These are phyloP conservation scores for Blastocystis sp. DNA, from an alignment of 352 stramenopile species.

Conservation along the genomic window DNA sequence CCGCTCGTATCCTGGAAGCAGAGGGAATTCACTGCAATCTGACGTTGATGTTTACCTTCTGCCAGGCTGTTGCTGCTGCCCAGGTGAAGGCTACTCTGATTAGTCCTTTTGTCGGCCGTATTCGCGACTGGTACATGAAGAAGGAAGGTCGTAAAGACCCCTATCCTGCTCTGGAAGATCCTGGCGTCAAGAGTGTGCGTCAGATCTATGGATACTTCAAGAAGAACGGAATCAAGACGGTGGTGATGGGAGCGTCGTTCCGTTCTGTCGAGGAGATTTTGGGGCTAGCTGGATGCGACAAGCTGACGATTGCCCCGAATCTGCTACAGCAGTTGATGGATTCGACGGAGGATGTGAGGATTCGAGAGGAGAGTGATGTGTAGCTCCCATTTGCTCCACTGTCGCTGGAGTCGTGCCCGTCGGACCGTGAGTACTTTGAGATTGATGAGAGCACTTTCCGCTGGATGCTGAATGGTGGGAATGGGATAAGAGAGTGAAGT, in stretches of 20 bases:
- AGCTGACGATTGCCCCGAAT: constrained; percentile 90
- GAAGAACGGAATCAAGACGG: constrained; percentile 87
- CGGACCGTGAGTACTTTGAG: constrained; percentile 72
- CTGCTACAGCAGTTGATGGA: constrained; percentile 84
- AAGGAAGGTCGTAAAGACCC: constrained; percentile 76
- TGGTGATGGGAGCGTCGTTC: constrained; percentile 89
- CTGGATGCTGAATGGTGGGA: constrained; percentile 84
- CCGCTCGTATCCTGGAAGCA: constrained; percentile 85
- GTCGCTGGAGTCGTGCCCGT: constrained; percentile 64
- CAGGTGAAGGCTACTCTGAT: constrained; percentile 89
- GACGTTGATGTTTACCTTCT: constrained; percentile 93
- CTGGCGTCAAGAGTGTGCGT: constrained; percentile 86
- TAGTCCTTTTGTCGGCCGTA: constrained; percentile 88
- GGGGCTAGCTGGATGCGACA: constrained; percentile 89
- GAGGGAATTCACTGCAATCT: constrained; percentile 97
- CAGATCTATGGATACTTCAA: constrained; percentile 99
- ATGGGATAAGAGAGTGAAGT: background rate
- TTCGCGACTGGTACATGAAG: constrained; percentile 91
- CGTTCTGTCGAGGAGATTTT: constrained; percentile 91
- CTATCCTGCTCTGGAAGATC: constrained; percentile 87
- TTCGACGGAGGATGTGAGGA: constrained; percentile 66
- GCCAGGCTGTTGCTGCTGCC: constrained; percentile 86
- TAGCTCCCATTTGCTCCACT: constrained; percentile 55
- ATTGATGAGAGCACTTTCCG: constrained; percentile 88
- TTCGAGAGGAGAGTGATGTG: background rate